phyloP scores from a whole-genome alignment of 495 filamentous ascomycete species.

The Aspergillus incahuasiensis region DNA sequence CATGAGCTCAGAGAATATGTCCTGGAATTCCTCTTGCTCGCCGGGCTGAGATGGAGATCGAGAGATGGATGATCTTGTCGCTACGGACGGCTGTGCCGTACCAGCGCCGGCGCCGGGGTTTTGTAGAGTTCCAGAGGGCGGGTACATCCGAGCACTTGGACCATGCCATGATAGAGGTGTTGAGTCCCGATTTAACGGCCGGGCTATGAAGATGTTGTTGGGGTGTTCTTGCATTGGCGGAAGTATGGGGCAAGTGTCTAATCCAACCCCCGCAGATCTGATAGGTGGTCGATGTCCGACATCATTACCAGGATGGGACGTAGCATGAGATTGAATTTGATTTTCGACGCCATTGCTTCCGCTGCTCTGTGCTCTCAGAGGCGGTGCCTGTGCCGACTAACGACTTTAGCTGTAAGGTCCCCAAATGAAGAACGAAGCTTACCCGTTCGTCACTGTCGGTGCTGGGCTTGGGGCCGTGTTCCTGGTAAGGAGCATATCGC shows the following conservation, averaged over 20 bases:
- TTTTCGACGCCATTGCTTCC: background rate
- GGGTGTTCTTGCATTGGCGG: background rate
- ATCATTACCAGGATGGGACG: background rate
- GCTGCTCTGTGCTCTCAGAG: background rate
- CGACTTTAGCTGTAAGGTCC: background rate
- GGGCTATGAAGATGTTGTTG: background rate
- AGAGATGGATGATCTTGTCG: constrained; percentile 11
- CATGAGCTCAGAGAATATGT: constrained; percentile 39
- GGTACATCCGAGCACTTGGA: background rate
- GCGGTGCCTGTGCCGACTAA: background rate
- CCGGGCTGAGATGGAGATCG: constrained; percentile 24
- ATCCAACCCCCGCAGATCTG: background rate
- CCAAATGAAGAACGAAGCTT: background rate
- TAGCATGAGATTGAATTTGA: background rate
- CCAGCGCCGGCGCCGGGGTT: background rate
- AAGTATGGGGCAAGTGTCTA: background rate
- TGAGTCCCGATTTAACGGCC: too few species aligned
- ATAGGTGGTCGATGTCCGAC: background rate
- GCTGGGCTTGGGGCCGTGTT: constrained; percentile 10
- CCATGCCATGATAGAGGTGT: background rate
- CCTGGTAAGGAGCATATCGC: constrained; percentile 44
- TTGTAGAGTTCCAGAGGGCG: background rate
- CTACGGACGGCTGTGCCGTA: constrained; percentile 11
- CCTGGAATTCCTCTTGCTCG: constrained; percentile 37
- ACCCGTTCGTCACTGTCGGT: background rate